A percentile compares a stretch with the other conserved stretches of the same genome.
Conservation (phyloP, 306 rosid species). For the Dryas octopetala region DNA sequence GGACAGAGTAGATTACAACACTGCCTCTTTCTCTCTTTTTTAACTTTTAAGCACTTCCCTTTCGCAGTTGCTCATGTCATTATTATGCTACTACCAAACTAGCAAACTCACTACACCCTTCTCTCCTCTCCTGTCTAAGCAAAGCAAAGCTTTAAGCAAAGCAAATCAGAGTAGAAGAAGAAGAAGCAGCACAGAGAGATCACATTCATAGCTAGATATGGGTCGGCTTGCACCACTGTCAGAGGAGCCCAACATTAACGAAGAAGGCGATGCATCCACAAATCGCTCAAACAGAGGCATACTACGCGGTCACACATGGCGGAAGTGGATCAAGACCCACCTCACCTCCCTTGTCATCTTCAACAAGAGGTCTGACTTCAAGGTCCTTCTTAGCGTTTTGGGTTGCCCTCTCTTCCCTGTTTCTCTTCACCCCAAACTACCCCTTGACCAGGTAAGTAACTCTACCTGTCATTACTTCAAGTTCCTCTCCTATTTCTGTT, state of each 20-base stretch:
- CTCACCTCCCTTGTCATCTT: slow-evolving; percentile 45
- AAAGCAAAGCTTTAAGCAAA: background rate
- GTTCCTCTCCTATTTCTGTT: background rate
- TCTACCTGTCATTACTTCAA: too few species aligned
- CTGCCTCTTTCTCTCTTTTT: background rate
- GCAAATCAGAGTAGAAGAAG: background rate
- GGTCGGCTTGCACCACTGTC: slow-evolving; percentile 78
- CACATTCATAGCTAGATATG: slow-evolving; percentile 28
- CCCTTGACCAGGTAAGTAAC: slow-evolving; percentile 53
- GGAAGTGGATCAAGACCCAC: slow-evolving; percentile 83
- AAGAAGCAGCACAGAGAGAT: background rate
- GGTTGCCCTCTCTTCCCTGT: slow-evolving; percentile 92
- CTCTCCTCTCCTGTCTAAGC: background rate
- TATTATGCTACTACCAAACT: slow-evolving; percentile 8
- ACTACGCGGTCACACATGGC: slow-evolving; percentile 58
- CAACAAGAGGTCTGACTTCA: slow-evolving; percentile 71
- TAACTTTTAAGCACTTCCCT: background rate
- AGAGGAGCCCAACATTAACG: slow-evolving; percentile 74
- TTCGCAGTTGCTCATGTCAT: slow-evolving; percentile 4
- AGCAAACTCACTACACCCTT: background rate
- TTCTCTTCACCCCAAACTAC: slow-evolving; percentile 43
- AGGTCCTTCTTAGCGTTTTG: slow-evolving; percentile 79
- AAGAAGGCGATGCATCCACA: slow-evolving; percentile 37
- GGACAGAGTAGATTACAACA: background rate
- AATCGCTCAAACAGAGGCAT: slow-evolving; percentile 44